These are phyloP conservation scores for Gynochthodes officinalis DNA, from an alignment of 257 asterid genomes.

Conservation along the genomic window DNA sequence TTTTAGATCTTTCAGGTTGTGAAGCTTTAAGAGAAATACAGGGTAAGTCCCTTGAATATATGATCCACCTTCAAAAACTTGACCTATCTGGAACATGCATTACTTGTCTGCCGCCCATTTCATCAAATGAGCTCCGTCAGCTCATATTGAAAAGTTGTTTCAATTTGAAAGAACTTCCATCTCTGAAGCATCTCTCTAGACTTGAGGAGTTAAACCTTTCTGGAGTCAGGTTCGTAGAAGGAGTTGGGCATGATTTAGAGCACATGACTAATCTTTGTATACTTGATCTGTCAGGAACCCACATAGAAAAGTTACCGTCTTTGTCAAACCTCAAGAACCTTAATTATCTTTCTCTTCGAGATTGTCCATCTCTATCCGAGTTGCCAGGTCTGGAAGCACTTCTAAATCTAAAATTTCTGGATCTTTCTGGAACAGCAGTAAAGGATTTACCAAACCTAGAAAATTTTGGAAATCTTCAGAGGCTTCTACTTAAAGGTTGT, in stretches of 20 bases:
- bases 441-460: slow-evolving; percentile 15
- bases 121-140: background rate
- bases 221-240: background rate
- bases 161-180: slow-evolving; percentile 11
- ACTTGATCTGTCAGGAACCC: slow-evolving; percentile 31
- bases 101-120: slow-evolving; percentile 13
- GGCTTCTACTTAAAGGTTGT: slow-evolving; percentile 22
- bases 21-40: slow-evolving; percentile 20
- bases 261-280: slow-evolving; percentile 9
- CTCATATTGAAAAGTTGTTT: slow-evolving; percentile 15
- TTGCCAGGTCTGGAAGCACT: slow-evolving; percentile 28
- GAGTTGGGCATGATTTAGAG: slow-evolving; percentile 1
- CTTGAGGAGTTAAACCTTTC: slow-evolving; percentile 19
- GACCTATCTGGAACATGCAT: slow-evolving; percentile 17
- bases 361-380: slow-evolving; percentile 26
- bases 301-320: slow-evolving; percentile 19
- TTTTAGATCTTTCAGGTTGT: slow-evolving; percentile 40
- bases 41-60: slow-evolving; percentile 15
- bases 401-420: slow-evolving; percentile 20
- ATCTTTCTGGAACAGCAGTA: slow-evolving; percentile 34
- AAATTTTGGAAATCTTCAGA: background rate
- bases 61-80: slow-evolving; percentile 24
- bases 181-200: slow-evolving; percentile 5
- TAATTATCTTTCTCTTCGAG: slow-evolving; percentile 22
- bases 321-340: slow-evolving; percentile 30